Base-by-base conservation (phyloP, 208 protist genomes). In the Wallacemonas collosoma region DNA sequence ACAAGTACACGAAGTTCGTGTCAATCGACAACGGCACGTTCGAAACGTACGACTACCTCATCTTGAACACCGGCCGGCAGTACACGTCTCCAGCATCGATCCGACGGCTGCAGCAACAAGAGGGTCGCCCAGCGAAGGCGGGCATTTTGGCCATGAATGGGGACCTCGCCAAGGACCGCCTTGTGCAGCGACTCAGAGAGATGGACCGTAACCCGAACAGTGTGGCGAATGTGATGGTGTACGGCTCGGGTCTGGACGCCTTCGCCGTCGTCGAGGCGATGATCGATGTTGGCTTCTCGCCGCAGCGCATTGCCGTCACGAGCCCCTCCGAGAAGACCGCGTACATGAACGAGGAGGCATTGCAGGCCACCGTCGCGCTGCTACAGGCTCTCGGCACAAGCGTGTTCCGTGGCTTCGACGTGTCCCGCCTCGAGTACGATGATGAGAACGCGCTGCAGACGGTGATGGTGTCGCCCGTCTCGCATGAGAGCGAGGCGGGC, bases 31-130 rank as follows among this genome's bases (percentile, higher is more conserved):
- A 96, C 71, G 85, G 87, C 44, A 77, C 82, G 45, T 94, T 90
- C 56, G 91, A 96, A 74, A 89, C 93, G 36, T 98, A 98, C 76
- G 94, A 98, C 73, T 90, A 95, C 77, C 79, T 98, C 11, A 71
- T 98, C 47, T 77, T 98, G 11, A 86, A 88, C 36, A 85, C 89
- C n/a, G 92, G 93, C 0, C 75, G 93, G 61, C 93, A 98, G 77
- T 98, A 94, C 82, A 82, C 90, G 41, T 79, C 92, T 26, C 83
- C 91, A 17, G 75, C 71, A 1, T 54, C 79, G n/a, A 86, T 95
- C 39, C 86, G 78, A 3, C 39, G 68, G n/a, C 72, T 95, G 38
- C 83, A 83, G 67, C 76, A 91, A 65, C 82, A 93, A 71, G 82
- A 90, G 73, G 73, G 75, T 11, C 81, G 74, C 62, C n/a, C 87